Percentiles rank a stretch among this genome's conserved stretches.
phyloP scores from a whole-genome alignment of 2,329 filamentous ascomycete genomes.

The Sphaerostilbella broomeana region DNA sequence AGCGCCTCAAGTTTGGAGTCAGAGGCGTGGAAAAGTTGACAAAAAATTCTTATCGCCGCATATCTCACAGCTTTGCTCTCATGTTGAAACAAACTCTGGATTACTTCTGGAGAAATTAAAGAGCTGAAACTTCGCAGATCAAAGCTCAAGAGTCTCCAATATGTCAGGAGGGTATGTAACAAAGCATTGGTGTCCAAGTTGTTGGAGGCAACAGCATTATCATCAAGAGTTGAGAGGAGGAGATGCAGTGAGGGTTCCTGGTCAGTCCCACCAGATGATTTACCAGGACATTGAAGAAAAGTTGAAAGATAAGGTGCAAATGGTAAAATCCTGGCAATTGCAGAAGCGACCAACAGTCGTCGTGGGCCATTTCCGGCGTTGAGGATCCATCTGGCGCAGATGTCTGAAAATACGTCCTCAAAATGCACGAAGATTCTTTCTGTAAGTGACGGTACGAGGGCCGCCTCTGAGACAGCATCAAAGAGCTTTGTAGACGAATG shows the following conservation, averaged over 20 bases:
- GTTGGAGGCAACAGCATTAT: conserved; percentile 20
- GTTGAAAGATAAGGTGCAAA: conserved; percentile 74
- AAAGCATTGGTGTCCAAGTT: conserved; percentile 19
- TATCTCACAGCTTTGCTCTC: conserved; percentile 60
- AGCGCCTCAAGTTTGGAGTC: conserved; percentile 72
- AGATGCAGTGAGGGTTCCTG: conserved; percentile 24
- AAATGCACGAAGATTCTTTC: conserved; percentile 69
- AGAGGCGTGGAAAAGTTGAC: conserved; percentile 69
- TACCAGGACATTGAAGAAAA: conserved; percentile 54
- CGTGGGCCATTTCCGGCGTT: conserved; percentile 33
- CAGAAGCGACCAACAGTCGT: conserved; percentile 50
- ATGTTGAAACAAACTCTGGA: conserved; percentile 64
- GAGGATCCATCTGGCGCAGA: conserved; percentile 72
- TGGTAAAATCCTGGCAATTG: conserved; percentile 73
- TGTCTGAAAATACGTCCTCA: conserved; percentile 69
- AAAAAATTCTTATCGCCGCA: conserved; percentile 75
- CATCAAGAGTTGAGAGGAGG: conserved; percentile 24
- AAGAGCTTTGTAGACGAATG: conserved; percentile 61
- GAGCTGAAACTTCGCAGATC: conserved; percentile 62
- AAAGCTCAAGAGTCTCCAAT: conserved; percentile 74
- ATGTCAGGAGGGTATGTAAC: conserved; percentile 34
- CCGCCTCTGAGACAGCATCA: conserved; percentile 61
- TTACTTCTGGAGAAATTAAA: conserved; percentile 57
- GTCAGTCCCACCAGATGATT: conserved; percentile 3
- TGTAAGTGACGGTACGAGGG: conserved; percentile 64